Percentiles rank a stretch among this genome's conserved stretches.
Evolutionary conservation across 768 basidiomycete species (phyloP).

Genomic region (Daedalea quercina): DNA sequence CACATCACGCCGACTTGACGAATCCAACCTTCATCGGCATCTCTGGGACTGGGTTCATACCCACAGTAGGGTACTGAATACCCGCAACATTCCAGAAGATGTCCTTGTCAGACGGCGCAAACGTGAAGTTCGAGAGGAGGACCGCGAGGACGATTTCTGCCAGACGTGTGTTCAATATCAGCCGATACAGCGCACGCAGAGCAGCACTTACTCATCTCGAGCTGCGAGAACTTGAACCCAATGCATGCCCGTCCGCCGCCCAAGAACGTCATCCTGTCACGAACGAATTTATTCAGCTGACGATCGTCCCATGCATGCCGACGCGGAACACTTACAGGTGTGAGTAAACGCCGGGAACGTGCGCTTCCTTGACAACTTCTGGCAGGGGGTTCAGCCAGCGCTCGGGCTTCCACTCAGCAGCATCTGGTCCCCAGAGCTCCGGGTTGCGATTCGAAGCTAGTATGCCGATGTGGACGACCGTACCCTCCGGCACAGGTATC

Average conservation of each 20-base stretch:
- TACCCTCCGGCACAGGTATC: constrained; percentile 33
- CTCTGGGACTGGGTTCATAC: constrained; percentile 13
- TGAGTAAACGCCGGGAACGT: constrained; percentile 17
- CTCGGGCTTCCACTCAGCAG: constrained; percentile 36
- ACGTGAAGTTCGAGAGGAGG: constrained; percentile 20
- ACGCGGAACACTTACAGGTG: constrained; percentile 10
- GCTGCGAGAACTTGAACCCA: constrained; percentile 18
- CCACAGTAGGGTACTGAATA: constrained; percentile 22
- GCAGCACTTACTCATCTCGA: constrained; percentile 18
- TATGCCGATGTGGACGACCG: constrained; percentile 32
- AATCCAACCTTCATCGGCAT: constrained; percentile 19
- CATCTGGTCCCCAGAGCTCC: constrained; percentile 38
- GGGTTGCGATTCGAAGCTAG: constrained; percentile 34
- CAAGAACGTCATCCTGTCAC: constrained; percentile 18
- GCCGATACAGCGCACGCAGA: too few relatives aligned
- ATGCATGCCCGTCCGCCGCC: constrained; percentile 18
- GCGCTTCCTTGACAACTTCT: constrained; percentile 11
- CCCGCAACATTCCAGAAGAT: constrained; percentile 24
- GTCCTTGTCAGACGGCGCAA: constrained; percentile 18
- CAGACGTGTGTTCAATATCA: not conserved
- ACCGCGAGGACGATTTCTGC: constrained; percentile 24
- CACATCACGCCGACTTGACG: not conserved
- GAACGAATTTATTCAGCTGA: not conserved
- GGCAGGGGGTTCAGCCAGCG: constrained; percentile 32
- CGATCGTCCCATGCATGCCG: not conserved